Percentiles rank a stretch among this genome's conserved stretches.
Evolutionary conservation across 208 protist species (phyloP).

Genomic region (Trypanosoma cruzi): DNA sequence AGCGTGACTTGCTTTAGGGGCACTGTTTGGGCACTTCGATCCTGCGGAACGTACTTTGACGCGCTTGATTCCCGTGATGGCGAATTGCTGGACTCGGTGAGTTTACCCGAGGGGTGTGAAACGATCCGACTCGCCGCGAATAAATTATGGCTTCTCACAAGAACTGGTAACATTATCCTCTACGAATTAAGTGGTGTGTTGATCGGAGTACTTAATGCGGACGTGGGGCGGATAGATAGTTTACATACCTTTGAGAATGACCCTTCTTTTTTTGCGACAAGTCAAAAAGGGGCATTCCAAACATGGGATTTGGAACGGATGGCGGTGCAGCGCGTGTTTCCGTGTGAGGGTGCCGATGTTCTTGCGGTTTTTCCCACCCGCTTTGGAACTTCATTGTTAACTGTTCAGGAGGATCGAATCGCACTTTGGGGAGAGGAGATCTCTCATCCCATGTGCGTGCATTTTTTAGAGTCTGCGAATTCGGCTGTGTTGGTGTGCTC

Average conservation of each 20-base stretch:
- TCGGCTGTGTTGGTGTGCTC: slow-evolving; percentile 6
- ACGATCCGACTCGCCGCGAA: not conserved
- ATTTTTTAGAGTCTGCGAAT: not conserved
- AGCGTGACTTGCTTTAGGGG: not conserved
- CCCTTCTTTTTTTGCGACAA: slow-evolving; percentile 25
- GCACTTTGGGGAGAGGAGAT: slow-evolving; percentile 2
- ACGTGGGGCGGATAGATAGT: not conserved
- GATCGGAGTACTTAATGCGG: slow-evolving; percentile 16
- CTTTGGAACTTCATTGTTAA: not conserved
- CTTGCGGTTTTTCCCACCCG: slow-evolving; percentile 11
- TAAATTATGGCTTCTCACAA: slow-evolving; percentile 18
- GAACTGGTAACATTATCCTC: slow-evolving; percentile 6
- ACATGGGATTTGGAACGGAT: slow-evolving; percentile 16
- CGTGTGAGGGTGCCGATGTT: slow-evolving; percentile 8
- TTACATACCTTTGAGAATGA: slow-evolving; percentile 7
- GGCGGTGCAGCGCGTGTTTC: not conserved
- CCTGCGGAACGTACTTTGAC: slow-evolving; percentile 16
- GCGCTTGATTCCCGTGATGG: slow-evolving; percentile 12
- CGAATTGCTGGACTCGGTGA: slow-evolving; percentile 19
- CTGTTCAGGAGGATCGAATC: slow-evolving; percentile 18
- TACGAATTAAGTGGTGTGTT: slow-evolving; percentile 22
- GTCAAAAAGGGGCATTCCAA: slow-evolving; percentile 20
- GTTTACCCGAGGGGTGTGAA: slow-evolving; percentile 13
- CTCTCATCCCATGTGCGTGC: not conserved
- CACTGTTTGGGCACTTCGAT: slow-evolving; percentile 25